A percentile compares a stretch with the other conserved stretches of the same genome.
Conservation (phyloP, 352 stramenopile genomes). For the Pythium monospermum region DNA sequence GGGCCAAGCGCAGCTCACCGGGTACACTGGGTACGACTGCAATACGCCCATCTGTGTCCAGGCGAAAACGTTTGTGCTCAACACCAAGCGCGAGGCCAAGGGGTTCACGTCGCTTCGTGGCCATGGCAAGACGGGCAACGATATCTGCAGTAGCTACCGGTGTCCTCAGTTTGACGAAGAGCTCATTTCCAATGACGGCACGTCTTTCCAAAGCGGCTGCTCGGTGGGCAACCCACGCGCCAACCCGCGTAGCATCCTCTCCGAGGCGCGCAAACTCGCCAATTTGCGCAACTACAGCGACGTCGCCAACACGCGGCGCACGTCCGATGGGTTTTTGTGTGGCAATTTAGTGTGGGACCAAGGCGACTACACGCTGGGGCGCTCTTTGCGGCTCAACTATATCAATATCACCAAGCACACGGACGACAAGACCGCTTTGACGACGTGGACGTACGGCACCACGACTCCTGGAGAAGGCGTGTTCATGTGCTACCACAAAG, state of each 20-base stretch:
- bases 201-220: constrained; percentile 93
- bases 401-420: constrained; percentile 91
- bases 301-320: constrained; percentile 45
- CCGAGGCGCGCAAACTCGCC: constrained; percentile 30
- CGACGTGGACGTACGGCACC: constrained; percentile 61
- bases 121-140: constrained; percentile 39
- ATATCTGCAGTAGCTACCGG: constrained; percentile 50
- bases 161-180: constrained; percentile 84
- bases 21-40: constrained; percentile 96
- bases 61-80: constrained; percentile 88
- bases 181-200: constrained; percentile 89
- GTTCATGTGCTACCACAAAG: constrained; percentile 93
- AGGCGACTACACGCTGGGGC: constrained; percentile 86
- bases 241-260: constrained; percentile 40
- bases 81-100: constrained; percentile 44
- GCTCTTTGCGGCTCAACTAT: constrained; percentile 88
- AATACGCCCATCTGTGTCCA: constrained; percentile 94
- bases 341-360: constrained; percentile 88
- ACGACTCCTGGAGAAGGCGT: constrained; percentile 86
- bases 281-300: constrained; percentile 59
- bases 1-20: constrained; percentile 89
- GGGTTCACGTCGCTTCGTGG: constrained; percentile 53
- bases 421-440: constrained; percentile 52
- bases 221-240: constrained; percentile 53
- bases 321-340: constrained; percentile 76